Evolutionary conservation across 331 rosid species (phyloP).

Genomic region (Quercus phellos): DNA sequence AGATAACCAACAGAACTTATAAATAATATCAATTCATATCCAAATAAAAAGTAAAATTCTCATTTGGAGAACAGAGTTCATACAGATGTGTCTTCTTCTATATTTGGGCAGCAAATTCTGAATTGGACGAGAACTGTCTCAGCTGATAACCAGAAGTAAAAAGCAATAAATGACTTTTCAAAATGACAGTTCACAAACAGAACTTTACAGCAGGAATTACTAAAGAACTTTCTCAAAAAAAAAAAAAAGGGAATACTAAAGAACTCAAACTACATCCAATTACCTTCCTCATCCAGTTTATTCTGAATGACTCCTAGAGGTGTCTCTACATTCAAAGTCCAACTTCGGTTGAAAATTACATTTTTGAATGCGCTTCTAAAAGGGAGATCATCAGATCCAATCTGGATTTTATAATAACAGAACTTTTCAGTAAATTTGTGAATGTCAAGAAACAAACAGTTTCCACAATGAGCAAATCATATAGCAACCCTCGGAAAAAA

Average conservation of each 20-base stretch:
- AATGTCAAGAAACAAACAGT: conserved; percentile 9
- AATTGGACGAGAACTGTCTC: conserved; percentile 62
- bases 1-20: conserved; percentile 1
- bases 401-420: conserved; percentile 40
- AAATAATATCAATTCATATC: neutral
- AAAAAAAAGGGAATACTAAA: neutral
- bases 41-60: conserved; percentile 5
- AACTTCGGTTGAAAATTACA: conserved; percentile 59
- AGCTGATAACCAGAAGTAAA: conserved; percentile 33
- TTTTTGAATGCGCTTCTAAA: conserved; percentile 77
- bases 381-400: conserved; percentile 77
- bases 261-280: conserved; percentile 9
- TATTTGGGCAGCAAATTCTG: conserved; percentile 72
- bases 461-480: neutral
- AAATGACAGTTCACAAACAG: conserved; percentile 11
- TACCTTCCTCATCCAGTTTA: conserved; percentile 55
- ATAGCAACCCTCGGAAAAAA: neutral
- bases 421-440: conserved; percentile 22
- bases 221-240: neutral
- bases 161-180: conserved; percentile 18
- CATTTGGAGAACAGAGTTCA: conserved; percentile 19
- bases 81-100: conserved; percentile 70
- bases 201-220: neutral
- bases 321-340: conserved; percentile 32
- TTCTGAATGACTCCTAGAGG: conserved; percentile 39